A percentile compares a stretch with the other conserved stretches of the same genome.
These are phyloP conservation scores for Candida ortonii DNA, from an alignment of 805 yeast genomes.

Conservation along the genomic window DNA sequence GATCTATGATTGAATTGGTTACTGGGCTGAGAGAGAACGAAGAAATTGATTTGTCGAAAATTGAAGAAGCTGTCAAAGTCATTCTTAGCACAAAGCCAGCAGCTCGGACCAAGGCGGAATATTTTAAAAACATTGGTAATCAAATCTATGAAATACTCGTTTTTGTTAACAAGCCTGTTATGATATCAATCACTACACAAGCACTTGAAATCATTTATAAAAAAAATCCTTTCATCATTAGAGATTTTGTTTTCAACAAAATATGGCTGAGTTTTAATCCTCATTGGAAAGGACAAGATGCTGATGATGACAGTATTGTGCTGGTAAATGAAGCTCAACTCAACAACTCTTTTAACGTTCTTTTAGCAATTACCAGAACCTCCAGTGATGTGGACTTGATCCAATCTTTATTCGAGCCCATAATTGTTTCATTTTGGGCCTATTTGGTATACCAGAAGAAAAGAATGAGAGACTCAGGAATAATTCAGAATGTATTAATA, in stretches of 20 bases:
- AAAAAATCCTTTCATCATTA: constrained; percentile 47
- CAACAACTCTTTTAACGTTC: constrained; percentile 62
- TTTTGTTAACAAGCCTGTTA: constrained; percentile 57
- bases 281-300: constrained; percentile 8
- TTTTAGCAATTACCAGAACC: constrained; percentile 58
- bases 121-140: constrained; percentile 54
- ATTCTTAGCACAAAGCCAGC: constrained; percentile 61
- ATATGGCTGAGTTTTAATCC: constrained; percentile 50
- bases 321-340: constrained; percentile 46
- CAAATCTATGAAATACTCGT: constrained; percentile 64
- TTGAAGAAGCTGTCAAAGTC: constrained; percentile 64
- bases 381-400: constrained; percentile 34
- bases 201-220: constrained; percentile 50
- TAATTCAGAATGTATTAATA: constrained; percentile 38
- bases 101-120: constrained; percentile 42
- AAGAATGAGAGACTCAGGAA: constrained; percentile 32
- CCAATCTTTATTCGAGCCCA: constrained; percentile 29
- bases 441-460: constrained; percentile 38
- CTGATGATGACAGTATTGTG: constrained; percentile 30
- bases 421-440: constrained; percentile 40
- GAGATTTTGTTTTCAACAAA: constrained; percentile 55
- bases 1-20: constrained; percentile 70
- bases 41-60: constrained; percentile 60
- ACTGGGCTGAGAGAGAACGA: constrained; percentile 75
- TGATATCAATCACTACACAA: constrained; percentile 54